Percentiles rank a stretch among this genome's conserved stretches.
Evolutionary conservation across 116 monocot species (phyloP).

Genomic region (Papilionanthe hybrid): DNA sequence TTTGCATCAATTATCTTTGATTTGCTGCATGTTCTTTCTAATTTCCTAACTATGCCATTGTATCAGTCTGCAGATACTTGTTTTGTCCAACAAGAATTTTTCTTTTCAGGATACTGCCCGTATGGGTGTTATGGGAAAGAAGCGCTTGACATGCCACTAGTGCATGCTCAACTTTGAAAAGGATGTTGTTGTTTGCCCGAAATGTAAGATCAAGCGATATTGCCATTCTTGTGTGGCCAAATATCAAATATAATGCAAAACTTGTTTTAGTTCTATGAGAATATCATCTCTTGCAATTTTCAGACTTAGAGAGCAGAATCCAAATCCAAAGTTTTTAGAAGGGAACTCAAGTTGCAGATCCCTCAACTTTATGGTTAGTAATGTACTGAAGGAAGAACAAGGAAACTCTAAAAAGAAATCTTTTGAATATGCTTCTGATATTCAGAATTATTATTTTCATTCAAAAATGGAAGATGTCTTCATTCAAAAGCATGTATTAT

Average conservation of each 20-base stretch:
- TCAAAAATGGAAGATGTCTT: neutral
- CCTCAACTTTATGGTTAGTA: neutral
- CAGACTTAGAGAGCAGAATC: neutral
- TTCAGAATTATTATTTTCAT: neutral
- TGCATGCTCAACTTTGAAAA: slow-evolving; percentile 21
- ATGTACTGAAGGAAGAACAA: neutral
- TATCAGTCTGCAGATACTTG: neutral
- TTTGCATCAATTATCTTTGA: too few species aligned
- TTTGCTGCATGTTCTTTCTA: neutral
- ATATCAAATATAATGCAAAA: slow-evolving; percentile 19
- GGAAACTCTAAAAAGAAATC: neutral
- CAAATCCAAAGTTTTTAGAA: neutral
- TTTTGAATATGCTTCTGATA: neutral
- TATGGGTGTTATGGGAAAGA: slow-evolving; percentile 10
- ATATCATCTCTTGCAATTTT: neutral
- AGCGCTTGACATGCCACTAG: slow-evolving; percentile 28
- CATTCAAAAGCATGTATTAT: neutral
- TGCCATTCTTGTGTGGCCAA: slow-evolving; percentile 29
- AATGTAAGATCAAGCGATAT: slow-evolving; percentile 23
- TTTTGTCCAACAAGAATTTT: slow-evolving; percentile 7
- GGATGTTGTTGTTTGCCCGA: slow-evolving; percentile 30
- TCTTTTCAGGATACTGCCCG: slow-evolving; percentile 19
- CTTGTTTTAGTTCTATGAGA: neutral
- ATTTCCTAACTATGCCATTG: neutral
- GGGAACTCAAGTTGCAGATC: neutral